Evolutionary conservation across 2,329 filamentous ascomycete species (phyloP).

Genomic region (Fusarium nygamai): DNA sequence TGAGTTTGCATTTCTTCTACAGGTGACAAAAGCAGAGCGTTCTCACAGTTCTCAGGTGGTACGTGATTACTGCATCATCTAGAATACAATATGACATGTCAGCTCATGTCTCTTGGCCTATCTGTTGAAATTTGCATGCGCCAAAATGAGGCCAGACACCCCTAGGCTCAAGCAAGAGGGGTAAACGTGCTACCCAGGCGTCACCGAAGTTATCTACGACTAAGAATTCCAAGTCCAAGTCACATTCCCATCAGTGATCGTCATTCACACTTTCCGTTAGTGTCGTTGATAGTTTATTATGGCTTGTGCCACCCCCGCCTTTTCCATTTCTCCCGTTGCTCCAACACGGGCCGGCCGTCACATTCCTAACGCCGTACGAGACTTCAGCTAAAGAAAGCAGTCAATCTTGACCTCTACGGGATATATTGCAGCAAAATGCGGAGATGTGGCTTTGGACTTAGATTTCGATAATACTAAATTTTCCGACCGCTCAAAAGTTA

Average conservation of each 20-base stretch:
- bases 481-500: background rate
- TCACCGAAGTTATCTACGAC: background rate
- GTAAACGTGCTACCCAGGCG: background rate
- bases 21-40: rapidly evolving
- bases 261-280: background rate
- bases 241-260: background rate
- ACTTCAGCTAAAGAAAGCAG: background rate
- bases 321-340: background rate
- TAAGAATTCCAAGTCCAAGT: background rate
- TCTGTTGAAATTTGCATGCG: too few species aligned
- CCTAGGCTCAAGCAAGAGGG: background rate
- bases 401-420: background rate
- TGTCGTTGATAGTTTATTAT: background rate
- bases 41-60: rapidly evolving
- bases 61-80: rapidly evolving
- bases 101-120: rapidly evolving
- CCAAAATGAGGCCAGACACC: background rate
- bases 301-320: background rate
- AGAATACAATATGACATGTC: background rate
- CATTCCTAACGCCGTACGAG: background rate
- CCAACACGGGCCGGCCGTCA: background rate
- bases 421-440: background rate
- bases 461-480: rapidly evolving
- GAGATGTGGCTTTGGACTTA: background rate
- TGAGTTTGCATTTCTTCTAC: background rate